Conservation (phyloP, 2,329 filamentous ascomycete species). For the Zopfia rhizophila region DNA sequence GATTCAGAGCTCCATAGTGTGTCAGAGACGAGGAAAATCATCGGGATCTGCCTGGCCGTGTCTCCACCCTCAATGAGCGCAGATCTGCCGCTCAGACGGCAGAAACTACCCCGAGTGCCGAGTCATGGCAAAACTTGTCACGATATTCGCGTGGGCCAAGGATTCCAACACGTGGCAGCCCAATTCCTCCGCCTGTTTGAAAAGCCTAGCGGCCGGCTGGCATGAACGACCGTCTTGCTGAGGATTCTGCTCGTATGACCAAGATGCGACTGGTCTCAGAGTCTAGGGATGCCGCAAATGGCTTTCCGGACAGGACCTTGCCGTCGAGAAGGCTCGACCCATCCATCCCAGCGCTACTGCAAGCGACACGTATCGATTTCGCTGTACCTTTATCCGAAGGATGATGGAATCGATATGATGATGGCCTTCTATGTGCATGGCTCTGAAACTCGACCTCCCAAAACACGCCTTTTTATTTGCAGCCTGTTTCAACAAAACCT, state of each 20-base stretch:
- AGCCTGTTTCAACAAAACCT: constrained; percentile 35
- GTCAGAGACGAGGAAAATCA: constrained; percentile 21
- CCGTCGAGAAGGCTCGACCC: constrained; percentile 2
- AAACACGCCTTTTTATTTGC: constrained; percentile 28
- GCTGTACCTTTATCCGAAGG: constrained; percentile 25
- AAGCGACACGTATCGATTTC: constrained; percentile 2
- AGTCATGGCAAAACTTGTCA: constrained; percentile 39
- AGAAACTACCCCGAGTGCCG: constrained; percentile 27
- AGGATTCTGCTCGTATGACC: too few species aligned
- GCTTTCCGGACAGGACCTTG: too few species aligned
- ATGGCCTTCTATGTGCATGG: constrained; percentile 21
- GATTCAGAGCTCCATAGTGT: too few species aligned
- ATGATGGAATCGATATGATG: constrained; percentile 9
- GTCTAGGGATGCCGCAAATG: too few species aligned
- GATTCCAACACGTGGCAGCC: constrained; percentile 28
- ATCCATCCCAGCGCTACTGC: constrained; percentile 4
- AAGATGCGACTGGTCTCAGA: background rate
- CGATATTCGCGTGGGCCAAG: constrained; percentile 32
- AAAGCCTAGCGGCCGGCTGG: constrained; percentile 22
- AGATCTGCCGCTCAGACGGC: constrained; percentile 36
- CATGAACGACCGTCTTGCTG: constrained; percentile 21
- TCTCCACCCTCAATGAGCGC: constrained; percentile 20
- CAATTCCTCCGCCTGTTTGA: constrained; percentile 13
- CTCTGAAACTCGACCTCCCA: constrained; percentile 31
- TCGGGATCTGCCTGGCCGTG: constrained; percentile 23